These are phyloP conservation scores for Phoenix roebelenii DNA, from an alignment of 176 grass and related monocot species.

Conservation along the genomic window DNA sequence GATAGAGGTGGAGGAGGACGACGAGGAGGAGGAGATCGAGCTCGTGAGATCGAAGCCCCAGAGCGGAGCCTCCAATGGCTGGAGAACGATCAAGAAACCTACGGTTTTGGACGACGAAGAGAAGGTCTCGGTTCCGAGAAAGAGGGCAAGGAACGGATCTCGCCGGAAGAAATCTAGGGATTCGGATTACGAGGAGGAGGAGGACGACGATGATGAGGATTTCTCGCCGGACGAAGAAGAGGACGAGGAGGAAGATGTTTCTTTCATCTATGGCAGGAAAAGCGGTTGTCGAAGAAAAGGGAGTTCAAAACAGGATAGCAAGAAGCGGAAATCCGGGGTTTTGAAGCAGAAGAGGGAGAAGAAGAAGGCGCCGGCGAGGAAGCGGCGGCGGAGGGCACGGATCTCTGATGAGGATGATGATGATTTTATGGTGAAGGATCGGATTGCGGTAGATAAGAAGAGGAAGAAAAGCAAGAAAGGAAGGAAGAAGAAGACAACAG, in stretches of 20 bases:
- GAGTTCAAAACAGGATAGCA: constrained; percentile 10
- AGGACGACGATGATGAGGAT: constrained; percentile 56
- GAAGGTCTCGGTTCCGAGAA: neutral
- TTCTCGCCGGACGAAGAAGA: constrained; percentile 26
- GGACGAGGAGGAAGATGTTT: constrained; percentile 40
- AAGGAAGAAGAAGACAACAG: constrained; percentile 14
- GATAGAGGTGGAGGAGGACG: neutral
- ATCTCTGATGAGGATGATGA: constrained; percentile 35
- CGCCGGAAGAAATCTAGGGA: constrained; percentile 18
- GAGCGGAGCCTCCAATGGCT: neutral
- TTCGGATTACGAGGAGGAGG: constrained; percentile 22
- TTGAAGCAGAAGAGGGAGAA: constrained; percentile 27
- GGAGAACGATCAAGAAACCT: constrained; percentile 6
- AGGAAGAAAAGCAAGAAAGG: constrained; percentile 34
- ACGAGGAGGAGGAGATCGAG: constrained; percentile 8
- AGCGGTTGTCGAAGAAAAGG: constrained; percentile 17
- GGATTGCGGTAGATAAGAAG: constrained; percentile 1
- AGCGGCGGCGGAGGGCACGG: constrained; percentile 17
- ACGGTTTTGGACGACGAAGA: constrained; percentile 33
- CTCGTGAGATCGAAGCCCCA: constrained; percentile 1
- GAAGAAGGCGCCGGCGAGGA: constrained; percentile 7
- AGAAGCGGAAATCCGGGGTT: constrained; percentile 32
- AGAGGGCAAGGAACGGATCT: constrained; percentile 4
- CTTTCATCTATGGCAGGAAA: constrained; percentile 14
- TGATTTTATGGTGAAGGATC: constrained; percentile 64